Percentiles rank a stretch among this genome's conserved stretches.
Evolutionary conservation across 164 flowering plant species (phyloP).

Genomic region (Aristolochia fimbriata): DNA sequence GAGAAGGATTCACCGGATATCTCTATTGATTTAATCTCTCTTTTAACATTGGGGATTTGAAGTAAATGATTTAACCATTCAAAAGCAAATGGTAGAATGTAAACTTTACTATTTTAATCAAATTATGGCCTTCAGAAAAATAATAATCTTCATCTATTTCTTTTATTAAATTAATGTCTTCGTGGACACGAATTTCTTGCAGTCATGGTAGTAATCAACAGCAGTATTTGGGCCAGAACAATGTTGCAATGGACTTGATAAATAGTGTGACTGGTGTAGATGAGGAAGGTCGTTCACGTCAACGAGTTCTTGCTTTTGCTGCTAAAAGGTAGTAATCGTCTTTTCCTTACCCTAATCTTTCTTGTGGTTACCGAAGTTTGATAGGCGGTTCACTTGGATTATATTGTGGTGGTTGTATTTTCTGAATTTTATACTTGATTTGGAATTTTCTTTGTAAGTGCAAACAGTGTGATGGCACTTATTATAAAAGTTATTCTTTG

Average conservation of each 20-base stretch:
- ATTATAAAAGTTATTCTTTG: too few species aligned
- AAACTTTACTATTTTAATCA: too few species aligned
- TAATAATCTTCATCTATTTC: too few species aligned
- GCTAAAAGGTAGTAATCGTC: constrained; percentile 54
- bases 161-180: too few species aligned
- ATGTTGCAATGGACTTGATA: constrained; percentile 80
- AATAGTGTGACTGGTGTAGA: constrained; percentile 81
- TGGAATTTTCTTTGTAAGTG: too few species aligned
- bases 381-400: too few species aligned
- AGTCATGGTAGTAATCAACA: constrained; percentile 48
- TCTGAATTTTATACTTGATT: too few species aligned
- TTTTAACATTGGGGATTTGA: not conserved
- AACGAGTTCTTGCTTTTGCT: constrained; percentile 89
- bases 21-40: not conserved
- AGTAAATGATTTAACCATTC: not conserved
- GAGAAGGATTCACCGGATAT: too few species aligned
- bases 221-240: constrained; percentile 38
- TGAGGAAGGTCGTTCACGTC: constrained; percentile 96
- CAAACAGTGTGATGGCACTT: too few species aligned
- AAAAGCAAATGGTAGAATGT: not conserved
- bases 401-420: too few species aligned
- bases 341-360: not conserved
- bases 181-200: constrained; percentile 4
- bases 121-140: too few species aligned
- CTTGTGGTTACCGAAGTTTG: not conserved